Base-by-base conservation (phyloP, 176 grass and related monocot genomes). In the Oryza glaberrima region DNA sequence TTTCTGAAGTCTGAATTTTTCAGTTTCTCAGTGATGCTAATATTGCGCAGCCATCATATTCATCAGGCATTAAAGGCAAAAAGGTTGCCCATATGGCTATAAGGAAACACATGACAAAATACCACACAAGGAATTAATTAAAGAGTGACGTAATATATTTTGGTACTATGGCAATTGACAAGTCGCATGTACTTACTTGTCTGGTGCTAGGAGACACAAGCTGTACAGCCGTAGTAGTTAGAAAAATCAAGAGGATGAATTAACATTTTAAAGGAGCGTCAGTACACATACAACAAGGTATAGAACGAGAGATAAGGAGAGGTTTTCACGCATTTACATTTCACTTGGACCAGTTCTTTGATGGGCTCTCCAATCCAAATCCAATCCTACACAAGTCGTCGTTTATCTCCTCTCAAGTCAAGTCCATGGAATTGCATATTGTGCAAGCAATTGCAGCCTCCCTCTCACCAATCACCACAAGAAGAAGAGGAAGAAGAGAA, bases 401-500 rank as follows among this genome's bases (percentile, higher is more conserved):
- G 77, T 58, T 25, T 12, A 49, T 41, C 6, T 25, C 7, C 12
- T 40, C 0, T 40, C 0, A 28, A 58, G 78, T 90, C 88, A 78
- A 90, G 88, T 90, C 88, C 84, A 68, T 61, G 45, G 80, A 32
- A 32, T 87, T 68, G 85, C 85, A 58, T 16, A 44, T 26, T 12
- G n/a, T 4, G 71, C 22, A 22, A 3, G 77, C 35, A 65, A 30
- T 52, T 28, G 36, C 47, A 85, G 35, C 84, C 79, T 56, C 76
- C 84, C 79, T 56, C 76, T 77, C 83, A 77, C 85, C 75, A 61
- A 44, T 20, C 56, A 75, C 75, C 70, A 72, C 80, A 52, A n/a
- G 19, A 34, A 65, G 45, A 81, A 51, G 1, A 49, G 14, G 3
- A 49, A 49, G 12, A 8, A 52, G 22, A 26, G 10, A 3, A 60